phyloP scores from a whole-genome alignment of 768 basidiomycete species.

The Psilocybe azurescens region DNA sequence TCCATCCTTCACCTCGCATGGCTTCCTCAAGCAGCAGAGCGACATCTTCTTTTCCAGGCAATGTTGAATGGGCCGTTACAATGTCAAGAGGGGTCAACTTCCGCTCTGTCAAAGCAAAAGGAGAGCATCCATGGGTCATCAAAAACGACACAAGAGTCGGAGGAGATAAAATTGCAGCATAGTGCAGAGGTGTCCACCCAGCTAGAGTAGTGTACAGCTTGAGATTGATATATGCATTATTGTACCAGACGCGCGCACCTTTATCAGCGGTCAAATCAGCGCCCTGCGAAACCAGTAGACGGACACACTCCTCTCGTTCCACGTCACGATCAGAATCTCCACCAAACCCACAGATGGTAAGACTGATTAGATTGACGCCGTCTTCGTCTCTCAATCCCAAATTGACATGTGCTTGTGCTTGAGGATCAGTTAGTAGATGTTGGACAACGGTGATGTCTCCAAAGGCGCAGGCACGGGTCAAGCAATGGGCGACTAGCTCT shows the following conservation, averaged over 20 bases:
- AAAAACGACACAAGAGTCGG: slow-evolving; percentile 92
- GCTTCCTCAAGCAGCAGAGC: slow-evolving; percentile 88
- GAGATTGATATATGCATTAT: background rate
- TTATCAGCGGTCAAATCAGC: slow-evolving; percentile 72
- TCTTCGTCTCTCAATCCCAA: slow-evolving; percentile 82
- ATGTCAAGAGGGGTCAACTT: slow-evolving; percentile 90
- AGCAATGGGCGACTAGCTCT: slow-evolving; percentile 74
- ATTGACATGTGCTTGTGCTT: slow-evolving; percentile 71
- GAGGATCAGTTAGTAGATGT: slow-evolving; percentile 71
- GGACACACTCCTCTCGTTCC: slow-evolving; percentile 90
- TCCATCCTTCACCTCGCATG: slow-evolving; percentile 87
- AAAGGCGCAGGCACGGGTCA: slow-evolving; percentile 79
- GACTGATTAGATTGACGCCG: slow-evolving; percentile 79
- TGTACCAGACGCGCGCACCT: slow-evolving; percentile 42
- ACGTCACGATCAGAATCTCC: slow-evolving; percentile 83
- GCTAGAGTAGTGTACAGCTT: slow-evolving; percentile 45
- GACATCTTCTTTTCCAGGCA: slow-evolving; percentile 86
- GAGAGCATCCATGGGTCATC: slow-evolving; percentile 90
- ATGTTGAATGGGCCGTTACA: slow-evolving; percentile 79
- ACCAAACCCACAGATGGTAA: slow-evolving; percentile 82
- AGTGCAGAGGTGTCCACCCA: slow-evolving; percentile 95
- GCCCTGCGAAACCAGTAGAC: slow-evolving; percentile 79
- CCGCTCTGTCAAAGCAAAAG: slow-evolving; percentile 75
- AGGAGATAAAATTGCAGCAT: slow-evolving; percentile 87
- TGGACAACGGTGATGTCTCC: slow-evolving; percentile 76